phyloP scores from a whole-genome alignment of 1,284 basidiomycete genomes.

The Sporisorium exsertum region DNA sequence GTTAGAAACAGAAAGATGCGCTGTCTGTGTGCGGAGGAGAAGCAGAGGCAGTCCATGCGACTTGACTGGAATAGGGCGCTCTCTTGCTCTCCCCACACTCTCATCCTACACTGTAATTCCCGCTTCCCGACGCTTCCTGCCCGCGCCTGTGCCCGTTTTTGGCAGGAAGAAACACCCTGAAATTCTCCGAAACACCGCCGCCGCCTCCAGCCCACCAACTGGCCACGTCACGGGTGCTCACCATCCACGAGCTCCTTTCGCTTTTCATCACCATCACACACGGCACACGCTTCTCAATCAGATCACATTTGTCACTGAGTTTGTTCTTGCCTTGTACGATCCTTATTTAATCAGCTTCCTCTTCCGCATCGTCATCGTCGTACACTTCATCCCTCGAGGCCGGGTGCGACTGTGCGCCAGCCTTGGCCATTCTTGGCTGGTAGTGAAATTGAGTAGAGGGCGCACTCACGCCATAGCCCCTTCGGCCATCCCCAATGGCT shows the following conservation, averaged over 20 bases:
- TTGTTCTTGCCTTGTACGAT: background rate
- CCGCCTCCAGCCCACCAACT: too few relatives aligned
- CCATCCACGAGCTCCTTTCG: background rate
- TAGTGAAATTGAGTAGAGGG: conserved; percentile 39
- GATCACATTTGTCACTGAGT: background rate
- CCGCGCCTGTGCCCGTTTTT: background rate
- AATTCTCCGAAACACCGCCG: conserved; percentile 10
- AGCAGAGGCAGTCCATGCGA: background rate
- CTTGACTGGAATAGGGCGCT: background rate
- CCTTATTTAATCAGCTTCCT: conserved; percentile 10
- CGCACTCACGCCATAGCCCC: conserved; percentile 39
- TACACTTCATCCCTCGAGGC: conserved; percentile 30
- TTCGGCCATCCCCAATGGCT: conserved; percentile 7
- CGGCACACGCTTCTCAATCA: background rate
- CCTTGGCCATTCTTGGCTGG: conserved; percentile 9
- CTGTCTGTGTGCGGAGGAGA: background rate
- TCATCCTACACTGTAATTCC: background rate
- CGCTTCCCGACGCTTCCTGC: background rate
- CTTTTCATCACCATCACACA: conserved; percentile 2
- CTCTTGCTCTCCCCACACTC: conserved; percentile 3
- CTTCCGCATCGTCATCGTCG: conserved; percentile 21
- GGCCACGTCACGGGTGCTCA: conserved; percentile 15
- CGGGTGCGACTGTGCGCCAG: conserved; percentile 22
- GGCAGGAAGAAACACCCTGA: background rate
- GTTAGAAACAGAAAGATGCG: too few relatives aligned